Conservation (phyloP, 805 yeast genomes). For the Lachancea dasiensis region DNA sequence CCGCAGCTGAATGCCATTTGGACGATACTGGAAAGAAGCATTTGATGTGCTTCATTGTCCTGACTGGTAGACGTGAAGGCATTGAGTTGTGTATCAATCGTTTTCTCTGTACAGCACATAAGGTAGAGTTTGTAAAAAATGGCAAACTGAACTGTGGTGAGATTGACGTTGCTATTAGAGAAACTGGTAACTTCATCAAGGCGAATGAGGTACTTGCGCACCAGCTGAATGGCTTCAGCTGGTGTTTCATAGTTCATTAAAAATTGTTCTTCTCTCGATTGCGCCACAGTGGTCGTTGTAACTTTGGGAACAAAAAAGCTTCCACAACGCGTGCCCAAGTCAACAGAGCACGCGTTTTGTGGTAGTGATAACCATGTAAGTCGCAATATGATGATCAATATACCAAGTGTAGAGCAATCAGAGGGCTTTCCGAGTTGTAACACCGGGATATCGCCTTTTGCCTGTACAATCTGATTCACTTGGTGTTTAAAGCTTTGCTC, state of each 20-base stretch:
- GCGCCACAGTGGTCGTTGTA: slow-evolving; percentile 20
- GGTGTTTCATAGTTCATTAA: slow-evolving; percentile 28
- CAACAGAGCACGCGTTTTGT: slow-evolving; percentile 32
- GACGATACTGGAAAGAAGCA: slow-evolving; percentile 48
- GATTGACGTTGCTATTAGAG: slow-evolving; percentile 30
- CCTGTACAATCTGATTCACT: slow-evolving; percentile 26
- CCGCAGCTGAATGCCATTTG: slow-evolving; percentile 69
- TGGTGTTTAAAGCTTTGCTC: slow-evolving; percentile 38
- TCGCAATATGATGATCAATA: slow-evolving; percentile 46
- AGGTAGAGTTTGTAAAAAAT: slow-evolving; percentile 50
- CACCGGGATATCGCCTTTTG: slow-evolving; percentile 14
- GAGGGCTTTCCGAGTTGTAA: slow-evolving; percentile 31
- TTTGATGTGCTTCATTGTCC: slow-evolving; percentile 55
- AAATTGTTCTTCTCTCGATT: slow-evolving; percentile 27
- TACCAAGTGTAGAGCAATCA: slow-evolving; percentile 43
- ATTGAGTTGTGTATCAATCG: slow-evolving; percentile 13
- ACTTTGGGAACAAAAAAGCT: slow-evolving; percentile 17
- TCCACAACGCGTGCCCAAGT: slow-evolving; percentile 22
- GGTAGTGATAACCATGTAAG: slow-evolving; percentile 53
- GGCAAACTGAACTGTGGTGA: slow-evolving; percentile 50
- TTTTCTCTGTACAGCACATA: slow-evolving; percentile 48
- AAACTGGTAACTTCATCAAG: slow-evolving; percentile 32
- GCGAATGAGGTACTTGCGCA: slow-evolving; percentile 28
- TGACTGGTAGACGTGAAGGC: slow-evolving; percentile 22
- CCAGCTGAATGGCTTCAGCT: slow-evolving; percentile 23